phyloP scores from a whole-genome alignment of 495 filamentous ascomycete species.

The Oleoguttula mirabilis region DNA sequence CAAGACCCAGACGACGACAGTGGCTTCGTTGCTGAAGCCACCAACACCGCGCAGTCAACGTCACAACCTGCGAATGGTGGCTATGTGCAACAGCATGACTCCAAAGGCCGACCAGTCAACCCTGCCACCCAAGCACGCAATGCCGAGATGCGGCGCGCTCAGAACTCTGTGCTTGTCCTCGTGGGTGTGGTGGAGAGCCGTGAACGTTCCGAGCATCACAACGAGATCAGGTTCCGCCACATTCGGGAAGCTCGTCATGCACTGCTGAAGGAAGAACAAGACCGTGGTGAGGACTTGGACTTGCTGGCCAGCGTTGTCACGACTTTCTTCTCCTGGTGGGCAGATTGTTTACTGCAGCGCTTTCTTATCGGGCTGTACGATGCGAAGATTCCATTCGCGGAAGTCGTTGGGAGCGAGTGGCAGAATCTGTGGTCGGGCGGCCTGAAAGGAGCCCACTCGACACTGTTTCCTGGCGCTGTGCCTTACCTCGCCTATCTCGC shows the following conservation, averaged over 20 bases:
- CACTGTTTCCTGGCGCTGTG: background rate
- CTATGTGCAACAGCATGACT: constrained; percentile 25
- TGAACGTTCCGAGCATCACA: background rate
- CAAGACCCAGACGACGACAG: background rate
- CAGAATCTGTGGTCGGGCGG: background rate
- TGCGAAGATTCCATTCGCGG: background rate
- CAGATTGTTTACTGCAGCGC: background rate
- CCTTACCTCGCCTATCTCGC: background rate
- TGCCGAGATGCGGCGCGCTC: constrained; percentile 22
- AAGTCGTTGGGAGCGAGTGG: background rate
- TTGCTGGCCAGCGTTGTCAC: background rate
- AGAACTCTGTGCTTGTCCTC: constrained; percentile 28
- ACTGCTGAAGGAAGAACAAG: constrained; percentile 12
- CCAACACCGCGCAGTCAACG: background rate
- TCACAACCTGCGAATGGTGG: background rate
- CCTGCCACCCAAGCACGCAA: constrained; percentile 22
- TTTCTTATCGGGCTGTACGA: constrained; percentile 5
- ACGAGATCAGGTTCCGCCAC: constrained; percentile 3
- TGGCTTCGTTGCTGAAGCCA: background rate
- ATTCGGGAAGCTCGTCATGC: constrained; percentile 6
- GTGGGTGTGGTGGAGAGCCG: constrained; percentile 27
- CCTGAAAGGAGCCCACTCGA: background rate
- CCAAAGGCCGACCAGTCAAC: constrained; percentile 29
- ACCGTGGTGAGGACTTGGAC: constrained; percentile 1
- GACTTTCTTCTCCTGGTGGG: background rate